Percentiles rank a stretch among this genome's conserved stretches.
Conservation (phyloP, 805 yeast species). For the Yarrowia sp. region DNA sequence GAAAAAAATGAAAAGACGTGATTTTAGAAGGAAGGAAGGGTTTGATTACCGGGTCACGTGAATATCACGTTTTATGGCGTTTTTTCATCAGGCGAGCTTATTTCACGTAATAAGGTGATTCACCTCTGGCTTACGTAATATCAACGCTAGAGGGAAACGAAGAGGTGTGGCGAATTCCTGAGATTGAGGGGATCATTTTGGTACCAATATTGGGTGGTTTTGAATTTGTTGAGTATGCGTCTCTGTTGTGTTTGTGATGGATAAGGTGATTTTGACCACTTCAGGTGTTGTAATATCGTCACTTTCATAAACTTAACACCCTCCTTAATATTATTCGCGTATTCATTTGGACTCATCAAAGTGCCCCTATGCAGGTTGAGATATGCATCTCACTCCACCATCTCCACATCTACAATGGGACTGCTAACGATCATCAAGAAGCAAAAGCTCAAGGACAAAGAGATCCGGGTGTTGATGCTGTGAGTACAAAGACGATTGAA, state of each 20-base stretch:
- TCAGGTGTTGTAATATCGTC: too few relatives aligned
- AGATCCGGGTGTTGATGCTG: conserved; percentile 73
- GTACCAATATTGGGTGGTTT: not conserved
- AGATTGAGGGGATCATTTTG: not conserved
- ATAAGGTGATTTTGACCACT: too few relatives aligned
- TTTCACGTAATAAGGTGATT: not conserved
- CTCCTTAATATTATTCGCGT: too few relatives aligned
- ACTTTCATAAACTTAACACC: too few relatives aligned
- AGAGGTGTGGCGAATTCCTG: not conserved
- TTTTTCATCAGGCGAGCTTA: not conserved
- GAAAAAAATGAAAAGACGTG: too few relatives aligned
- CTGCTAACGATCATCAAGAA: conserved; percentile 78
- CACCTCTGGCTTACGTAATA: not conserved
- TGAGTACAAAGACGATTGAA: conserved; percentile 43
- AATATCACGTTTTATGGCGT: too few relatives aligned
- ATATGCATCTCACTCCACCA: not conserved
- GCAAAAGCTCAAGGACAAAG: conserved; percentile 80
- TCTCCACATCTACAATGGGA: conserved; percentile 65
- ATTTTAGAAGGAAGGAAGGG: too few relatives aligned
- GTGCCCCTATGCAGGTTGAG: too few relatives aligned
- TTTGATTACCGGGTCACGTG: too few relatives aligned
- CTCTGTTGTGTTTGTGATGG: too few relatives aligned
- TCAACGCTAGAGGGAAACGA: not conserved
- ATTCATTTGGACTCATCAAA: too few relatives aligned
- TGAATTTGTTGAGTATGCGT: too few relatives aligned